A percentile compares a stretch with the other conserved stretches of the same genome.
phyloP scores from a whole-genome alignment of 768 basidiomycete genomes.

The Rhodotorula sphaerocarpa region DNA sequence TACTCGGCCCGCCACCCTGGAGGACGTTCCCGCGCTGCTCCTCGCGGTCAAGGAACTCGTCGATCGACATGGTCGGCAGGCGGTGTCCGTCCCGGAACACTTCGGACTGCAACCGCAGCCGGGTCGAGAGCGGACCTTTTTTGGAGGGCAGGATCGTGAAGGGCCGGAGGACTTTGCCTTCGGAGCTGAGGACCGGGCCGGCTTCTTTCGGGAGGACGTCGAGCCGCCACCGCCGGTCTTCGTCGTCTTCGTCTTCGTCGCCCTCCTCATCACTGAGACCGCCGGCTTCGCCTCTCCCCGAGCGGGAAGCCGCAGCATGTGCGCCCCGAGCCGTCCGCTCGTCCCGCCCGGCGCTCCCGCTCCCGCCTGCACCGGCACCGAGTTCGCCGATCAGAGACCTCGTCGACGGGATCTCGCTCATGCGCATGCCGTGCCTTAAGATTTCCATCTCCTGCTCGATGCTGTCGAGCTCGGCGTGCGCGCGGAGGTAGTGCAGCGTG shows the following conservation, averaged over 20 bases:
- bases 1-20: constrained; percentile 70
- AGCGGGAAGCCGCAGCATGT: too few species aligned
- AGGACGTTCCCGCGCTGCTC: constrained; percentile 74
- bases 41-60: constrained; percentile 87
- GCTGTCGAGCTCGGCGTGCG: constrained; percentile 35
- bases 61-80: constrained; percentile 89
- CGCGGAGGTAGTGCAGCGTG: constrained; percentile 34
- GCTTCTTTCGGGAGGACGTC: constrained; percentile 13
- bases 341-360: constrained; percentile 59
- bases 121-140: constrained; percentile 47
- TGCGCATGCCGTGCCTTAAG: constrained; percentile 58
- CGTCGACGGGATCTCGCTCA: constrained; percentile 45
- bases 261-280: constrained; percentile 50
- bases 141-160: constrained; percentile 79
- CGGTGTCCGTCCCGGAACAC: constrained; percentile 78
- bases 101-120: constrained; percentile 62
- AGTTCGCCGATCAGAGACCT: constrained; percentile 51
- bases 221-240: constrained; percentile 40
- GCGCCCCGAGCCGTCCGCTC: constrained; percentile 56
- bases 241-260: constrained; percentile 67
- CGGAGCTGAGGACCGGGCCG: constrained; percentile 19
- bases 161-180: constrained; percentile 66
- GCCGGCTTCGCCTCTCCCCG: constrained; percentile 44
- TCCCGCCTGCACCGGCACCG: constrained; percentile 48
- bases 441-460: constrained; percentile 36